Percentiles rank a stretch among this genome's conserved stretches.
These are phyloP conservation scores for Sanghuangporus weigelae DNA, from an alignment of 1,284 basidiomycete species.

Conservation along the genomic window DNA sequence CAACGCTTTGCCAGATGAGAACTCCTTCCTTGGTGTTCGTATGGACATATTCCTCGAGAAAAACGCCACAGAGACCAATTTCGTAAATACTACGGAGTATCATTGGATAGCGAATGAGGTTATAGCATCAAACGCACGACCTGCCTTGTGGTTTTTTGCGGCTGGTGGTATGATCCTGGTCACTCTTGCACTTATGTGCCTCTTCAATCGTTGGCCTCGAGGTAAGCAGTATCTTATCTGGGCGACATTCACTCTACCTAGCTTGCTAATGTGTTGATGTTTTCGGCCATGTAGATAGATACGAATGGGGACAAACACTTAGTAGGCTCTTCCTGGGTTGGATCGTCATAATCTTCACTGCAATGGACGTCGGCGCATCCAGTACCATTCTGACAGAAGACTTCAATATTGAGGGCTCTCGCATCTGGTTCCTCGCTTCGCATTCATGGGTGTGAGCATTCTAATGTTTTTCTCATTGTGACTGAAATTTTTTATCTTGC, in stretches of 20 bases:
- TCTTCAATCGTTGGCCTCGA: slow-evolving; percentile 10
- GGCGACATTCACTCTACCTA: too few species aligned
- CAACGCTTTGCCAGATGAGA: slow-evolving; percentile 11
- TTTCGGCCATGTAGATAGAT: slow-evolving; percentile 3
- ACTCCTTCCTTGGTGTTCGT: slow-evolving; percentile 5
- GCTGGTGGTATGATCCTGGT: slow-evolving; percentile 11
- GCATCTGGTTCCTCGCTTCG: slow-evolving; percentile 15
- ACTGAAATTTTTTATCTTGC: not conserved
- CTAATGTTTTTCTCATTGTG: not conserved
- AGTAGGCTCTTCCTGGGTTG: slow-evolving; percentile 13
- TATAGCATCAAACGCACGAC: slow-evolving; percentile 12
- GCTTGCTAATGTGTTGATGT: not conserved
- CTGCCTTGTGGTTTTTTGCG: slow-evolving; percentile 17
- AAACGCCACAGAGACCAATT: not conserved
- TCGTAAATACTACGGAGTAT: slow-evolving; percentile 8
- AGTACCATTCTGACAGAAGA: slow-evolving; percentile 3
- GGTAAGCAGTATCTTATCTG: slow-evolving; percentile 2
- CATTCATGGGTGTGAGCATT: slow-evolving; percentile 15
- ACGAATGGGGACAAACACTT: slow-evolving; percentile 17
- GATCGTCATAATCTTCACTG: slow-evolving; percentile 8
- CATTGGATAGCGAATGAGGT: slow-evolving; percentile 5
- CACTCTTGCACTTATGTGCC: slow-evolving; percentile 7
- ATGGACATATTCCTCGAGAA: slow-evolving; percentile 11
- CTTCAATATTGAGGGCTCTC: slow-evolving; percentile 8
- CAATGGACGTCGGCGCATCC: slow-evolving; percentile 13